A percentile compares a stretch with the other conserved stretches of the same genome.
Evolutionary conservation across 2,329 filamentous ascomycete genomes (phyloP).

Genomic region (Diaporthe helianthi): DNA sequence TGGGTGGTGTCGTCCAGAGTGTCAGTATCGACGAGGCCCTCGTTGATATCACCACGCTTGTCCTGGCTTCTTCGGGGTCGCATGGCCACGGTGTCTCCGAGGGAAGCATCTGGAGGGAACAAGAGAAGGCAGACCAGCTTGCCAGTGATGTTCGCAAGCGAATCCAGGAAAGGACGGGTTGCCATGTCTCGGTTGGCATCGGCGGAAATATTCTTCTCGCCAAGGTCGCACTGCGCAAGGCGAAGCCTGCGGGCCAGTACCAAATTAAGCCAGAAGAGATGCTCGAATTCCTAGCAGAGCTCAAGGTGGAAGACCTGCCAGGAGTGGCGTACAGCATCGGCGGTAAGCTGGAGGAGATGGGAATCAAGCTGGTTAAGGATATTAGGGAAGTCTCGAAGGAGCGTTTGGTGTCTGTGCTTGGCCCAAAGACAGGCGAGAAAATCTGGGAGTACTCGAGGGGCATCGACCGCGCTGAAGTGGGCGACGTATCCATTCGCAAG

Average conservation of each 20-base stretch:
- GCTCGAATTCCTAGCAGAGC: conserved; percentile 75
- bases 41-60: conserved; percentile 78
- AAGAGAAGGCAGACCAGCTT: conserved; percentile 77
- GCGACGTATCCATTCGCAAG: conserved; percentile 84
- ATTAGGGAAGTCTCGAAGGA: conserved; percentile 80
- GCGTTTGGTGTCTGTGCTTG: conserved; percentile 73
- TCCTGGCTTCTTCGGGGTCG: conserved; percentile 70
- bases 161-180: conserved; percentile 78
- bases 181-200: conserved; percentile 90
- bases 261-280: conserved; percentile 85
- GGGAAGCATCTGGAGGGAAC: conserved; percentile 76
- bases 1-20: conserved; percentile 88
- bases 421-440: conserved; percentile 91
- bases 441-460: conserved; percentile 90
- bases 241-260: conserved; percentile 92
- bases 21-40: conserved; percentile 97
- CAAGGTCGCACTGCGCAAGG: conserved; percentile 87
- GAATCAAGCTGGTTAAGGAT: conserved; percentile 82
- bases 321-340: conserved; percentile 93
- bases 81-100: conserved; percentile 71
- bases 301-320: conserved; percentile 82
- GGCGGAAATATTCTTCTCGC: conserved; percentile 90
- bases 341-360: conserved; percentile 86
- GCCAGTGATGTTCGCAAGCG: conserved; percentile 70
- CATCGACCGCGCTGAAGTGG: conserved; percentile 85